These are phyloP conservation scores for Pyrus hybrid DNA, from an alignment of 331 rosid genomes.

Conservation along the genomic window DNA sequence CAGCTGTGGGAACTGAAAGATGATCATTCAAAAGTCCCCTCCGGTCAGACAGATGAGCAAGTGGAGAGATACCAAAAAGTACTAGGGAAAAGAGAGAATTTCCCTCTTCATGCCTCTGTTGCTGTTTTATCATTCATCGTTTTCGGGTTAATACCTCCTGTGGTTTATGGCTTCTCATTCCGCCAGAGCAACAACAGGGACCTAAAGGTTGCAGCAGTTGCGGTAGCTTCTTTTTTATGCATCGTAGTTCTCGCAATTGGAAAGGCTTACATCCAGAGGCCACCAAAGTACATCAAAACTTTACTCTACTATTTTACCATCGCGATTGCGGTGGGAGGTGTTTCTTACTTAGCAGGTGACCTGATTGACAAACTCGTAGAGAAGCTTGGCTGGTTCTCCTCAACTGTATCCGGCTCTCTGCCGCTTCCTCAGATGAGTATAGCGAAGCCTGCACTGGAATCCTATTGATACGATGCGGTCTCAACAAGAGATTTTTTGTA, in stretches of 20 bases:
- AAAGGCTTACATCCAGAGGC: constrained; percentile 35
- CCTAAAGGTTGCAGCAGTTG: constrained; percentile 51
- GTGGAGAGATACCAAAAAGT: constrained; percentile 36
- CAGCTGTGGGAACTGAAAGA: constrained; percentile 57
- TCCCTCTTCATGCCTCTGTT: constrained; percentile 37
- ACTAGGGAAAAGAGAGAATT: constrained; percentile 49
- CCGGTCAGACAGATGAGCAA: background rate
- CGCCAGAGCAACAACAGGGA: constrained; percentile 31
- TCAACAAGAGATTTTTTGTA: background rate
- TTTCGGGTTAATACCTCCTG: constrained; percentile 59
- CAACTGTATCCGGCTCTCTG: constrained; percentile 12
- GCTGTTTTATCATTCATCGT: constrained; percentile 47
- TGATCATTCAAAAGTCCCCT: constrained; percentile 23
- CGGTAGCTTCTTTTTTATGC: constrained; percentile 54
- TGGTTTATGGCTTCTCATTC: constrained; percentile 60
- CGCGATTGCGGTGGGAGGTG: constrained; percentile 34
- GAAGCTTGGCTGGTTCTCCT: constrained; percentile 44
- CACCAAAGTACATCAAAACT: constrained; percentile 34
- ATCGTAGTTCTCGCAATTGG: constrained; percentile 44
- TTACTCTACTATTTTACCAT: constrained; percentile 27
- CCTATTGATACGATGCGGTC: constrained; percentile 6
- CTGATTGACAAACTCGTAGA: constrained; percentile 25
- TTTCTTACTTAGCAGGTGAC: constrained; percentile 49
- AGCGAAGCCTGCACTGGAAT: constrained; percentile 13
- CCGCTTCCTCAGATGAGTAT: constrained; percentile 12